Base-by-base conservation (phyloP, 139 green algal genomes). In the Ostreobium quekettii region DNA sequence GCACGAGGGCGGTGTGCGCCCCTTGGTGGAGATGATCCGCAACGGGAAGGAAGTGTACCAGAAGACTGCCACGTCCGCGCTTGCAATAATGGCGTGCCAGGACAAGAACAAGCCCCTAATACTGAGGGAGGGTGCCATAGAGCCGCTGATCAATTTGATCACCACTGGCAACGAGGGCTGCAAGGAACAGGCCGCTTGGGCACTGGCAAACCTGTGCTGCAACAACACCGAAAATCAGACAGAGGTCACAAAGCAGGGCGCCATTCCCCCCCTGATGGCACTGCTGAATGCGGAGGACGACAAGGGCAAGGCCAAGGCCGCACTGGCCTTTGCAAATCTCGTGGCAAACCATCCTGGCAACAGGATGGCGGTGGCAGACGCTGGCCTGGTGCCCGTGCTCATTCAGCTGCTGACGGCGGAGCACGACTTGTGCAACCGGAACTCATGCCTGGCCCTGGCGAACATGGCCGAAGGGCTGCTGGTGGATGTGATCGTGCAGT, bases 41-140 rank as follows among this genome's bases (percentile, higher is more conserved):
- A 68, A 68, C 35, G 59, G 61, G 8, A 68, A 68, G 26, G 61
- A 68, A 56, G 61, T 68, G 22, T 68, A 68, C 53, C 61, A 68
- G n/a, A 68, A 68, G 61, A 68, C 61, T 5, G 61, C 61, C 6
- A 68, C 61, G 3, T 68, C 61, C 31, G 61, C 61, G 28, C 61
- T 68, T 47, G 61, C 61, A 33, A 68, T 68, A 36, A 19, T 68
- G 35, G 61, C 61, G 36, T 68, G 61, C 36, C 38, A 68, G 53
- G 61, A 68, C 3, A 36, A 48, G 36, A 68, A 68, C 42, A 36
- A 68, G 36, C 26, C 35, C 22, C 26, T 68, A 5, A 68, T 68
- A 36, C 30, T 68, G 8, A 36, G 53, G 26, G 61, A 53, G 11
- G 61, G 36, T 56, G 61, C 37, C 8, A 56, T 68, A 11, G n/a